Evolutionary conservation across 805 yeast species (phyloP).

Genomic region (Hanseniaspora thailandica): DNA sequence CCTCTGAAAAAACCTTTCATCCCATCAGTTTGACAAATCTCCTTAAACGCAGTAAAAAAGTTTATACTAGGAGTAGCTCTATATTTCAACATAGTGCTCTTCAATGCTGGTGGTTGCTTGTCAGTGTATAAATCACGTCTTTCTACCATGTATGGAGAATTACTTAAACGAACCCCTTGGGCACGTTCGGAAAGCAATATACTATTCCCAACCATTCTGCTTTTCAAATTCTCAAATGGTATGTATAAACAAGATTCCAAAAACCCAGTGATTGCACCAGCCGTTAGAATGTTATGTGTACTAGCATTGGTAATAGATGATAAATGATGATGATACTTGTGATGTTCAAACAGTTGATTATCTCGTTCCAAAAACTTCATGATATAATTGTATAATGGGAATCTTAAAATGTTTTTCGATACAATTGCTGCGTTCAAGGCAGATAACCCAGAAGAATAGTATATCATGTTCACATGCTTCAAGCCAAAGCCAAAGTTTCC

Average conservation of each 20-base stretch:
- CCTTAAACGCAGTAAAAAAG: slow-evolving; percentile 9
- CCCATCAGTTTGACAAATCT: slow-evolving; percentile 14
- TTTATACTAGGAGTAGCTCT: slow-evolving; percentile 13
- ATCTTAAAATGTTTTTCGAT: slow-evolving; percentile 7
- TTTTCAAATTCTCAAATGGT: slow-evolving; percentile 15
- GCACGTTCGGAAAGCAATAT: slow-evolving; percentile 4
- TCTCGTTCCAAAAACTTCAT: slow-evolving; percentile 3
- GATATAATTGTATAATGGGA: slow-evolving; percentile 10
- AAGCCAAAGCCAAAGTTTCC: slow-evolving; percentile 10
- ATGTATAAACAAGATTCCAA: slow-evolving; percentile 13
- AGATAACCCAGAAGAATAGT: slow-evolving; percentile 12
- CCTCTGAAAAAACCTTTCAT: slow-evolving; percentile 16
- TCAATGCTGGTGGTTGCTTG: background rate
- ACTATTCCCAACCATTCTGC: slow-evolving; percentile 15
- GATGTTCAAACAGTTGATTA: background rate
- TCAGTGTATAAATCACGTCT: background rate
- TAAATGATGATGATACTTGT: slow-evolving; percentile 8
- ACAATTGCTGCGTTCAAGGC: slow-evolving; percentile 13
- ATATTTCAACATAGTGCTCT: slow-evolving; percentile 1
- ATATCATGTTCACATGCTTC: background rate
- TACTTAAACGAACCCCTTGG: slow-evolving; percentile 1
- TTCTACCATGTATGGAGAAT: slow-evolving; percentile 5
- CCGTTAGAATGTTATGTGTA: slow-evolving; percentile 4
- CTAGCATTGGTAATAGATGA: background rate
- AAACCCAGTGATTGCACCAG: slow-evolving; percentile 14